Conservation (phyloP, 495 filamentous ascomycete species). For the Schizothecium vesticola region DNA sequence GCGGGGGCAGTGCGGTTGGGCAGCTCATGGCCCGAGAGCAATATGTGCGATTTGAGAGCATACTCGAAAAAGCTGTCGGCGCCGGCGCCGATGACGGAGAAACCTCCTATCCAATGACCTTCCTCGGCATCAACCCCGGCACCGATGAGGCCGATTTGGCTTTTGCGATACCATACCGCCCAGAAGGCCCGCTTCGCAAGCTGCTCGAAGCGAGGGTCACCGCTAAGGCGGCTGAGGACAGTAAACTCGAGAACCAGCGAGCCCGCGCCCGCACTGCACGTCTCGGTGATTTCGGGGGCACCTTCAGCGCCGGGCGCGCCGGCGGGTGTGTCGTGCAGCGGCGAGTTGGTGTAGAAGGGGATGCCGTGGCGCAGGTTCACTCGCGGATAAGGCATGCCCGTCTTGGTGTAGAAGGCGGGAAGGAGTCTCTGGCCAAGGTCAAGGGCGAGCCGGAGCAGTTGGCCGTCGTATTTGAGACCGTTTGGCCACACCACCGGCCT, state of each 20-base stretch:
- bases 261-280: constrained; percentile 91
- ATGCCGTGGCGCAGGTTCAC: constrained; percentile 91
- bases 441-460: constrained; percentile 76
- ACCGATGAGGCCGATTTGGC: constrained; percentile 80
- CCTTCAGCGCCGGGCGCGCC: constrained; percentile 30
- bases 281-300: constrained; percentile 78
- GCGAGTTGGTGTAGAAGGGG: constrained; percentile 82
- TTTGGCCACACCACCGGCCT: constrained; percentile 65
- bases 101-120: constrained; percentile 82
- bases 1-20: constrained; percentile 42
- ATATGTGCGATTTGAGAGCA: constrained; percentile 85
- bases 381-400: constrained; percentile 88
- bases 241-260: constrained; percentile 92
- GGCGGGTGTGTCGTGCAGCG: constrained; percentile 46
- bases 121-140: constrained; percentile 88
- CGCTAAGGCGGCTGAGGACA: constrained; percentile 80
- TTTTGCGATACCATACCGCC: constrained; percentile 86
- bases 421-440: constrained; percentile 80
- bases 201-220: constrained; percentile 79
- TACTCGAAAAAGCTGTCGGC: constrained; percentile 99
- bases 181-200: constrained; percentile 89
- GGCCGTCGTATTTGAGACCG: constrained; percentile 81
- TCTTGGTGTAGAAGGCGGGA: constrained; percentile 82
- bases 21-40: constrained; percentile 67
- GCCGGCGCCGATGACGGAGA: constrained; percentile 88